Conservation (phyloP, 768 basidiomycete genomes). For the Kwoniella europaea region DNA sequence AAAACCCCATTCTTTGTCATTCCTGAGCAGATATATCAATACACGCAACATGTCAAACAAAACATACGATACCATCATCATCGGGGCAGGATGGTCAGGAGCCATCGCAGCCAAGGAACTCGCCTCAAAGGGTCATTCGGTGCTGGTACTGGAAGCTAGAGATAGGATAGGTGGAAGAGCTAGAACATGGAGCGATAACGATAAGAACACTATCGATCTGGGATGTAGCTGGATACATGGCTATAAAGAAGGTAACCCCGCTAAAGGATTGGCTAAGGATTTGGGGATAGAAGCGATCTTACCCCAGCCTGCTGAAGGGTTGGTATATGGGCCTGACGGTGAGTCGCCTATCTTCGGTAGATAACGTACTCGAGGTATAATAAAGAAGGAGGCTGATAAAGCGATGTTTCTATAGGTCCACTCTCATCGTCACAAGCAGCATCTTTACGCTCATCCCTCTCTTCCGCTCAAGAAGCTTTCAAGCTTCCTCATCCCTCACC, state of each 20-base stretch:
- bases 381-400: too few relatives aligned
- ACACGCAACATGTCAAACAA: conserved; percentile 16
- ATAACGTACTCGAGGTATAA: background rate
- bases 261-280: conserved; percentile 46
- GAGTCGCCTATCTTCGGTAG: background rate
- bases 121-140: conserved; percentile 39
- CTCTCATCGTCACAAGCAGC: conserved; percentile 30
- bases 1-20: background rate
- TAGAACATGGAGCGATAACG: conserved; percentile 39
- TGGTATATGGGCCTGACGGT: conserved; percentile 51
- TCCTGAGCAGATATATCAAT: background rate
- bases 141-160: conserved; percentile 54
- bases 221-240: conserved; percentile 58
- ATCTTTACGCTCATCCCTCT: conserved; percentile 40
- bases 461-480: conserved; percentile 48
- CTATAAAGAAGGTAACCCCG: conserved; percentile 54
- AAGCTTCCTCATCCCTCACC: conserved; percentile 47
- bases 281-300: conserved; percentile 48
- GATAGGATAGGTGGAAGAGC: conserved; percentile 54
- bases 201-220: conserved; percentile 48
- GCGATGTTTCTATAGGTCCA: conserved; percentile 21
- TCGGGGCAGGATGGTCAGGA: conserved; percentile 55
- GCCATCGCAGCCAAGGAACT: conserved; percentile 48
- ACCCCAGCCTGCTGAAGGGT: conserved; percentile 45
- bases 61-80: conserved; percentile 51